Evolutionary conservation across 352 stramenopile genomes (phyloP), one percentile per base, ranked within the genome.

Genomic region (Globisporangium okanoganense): DNA sequence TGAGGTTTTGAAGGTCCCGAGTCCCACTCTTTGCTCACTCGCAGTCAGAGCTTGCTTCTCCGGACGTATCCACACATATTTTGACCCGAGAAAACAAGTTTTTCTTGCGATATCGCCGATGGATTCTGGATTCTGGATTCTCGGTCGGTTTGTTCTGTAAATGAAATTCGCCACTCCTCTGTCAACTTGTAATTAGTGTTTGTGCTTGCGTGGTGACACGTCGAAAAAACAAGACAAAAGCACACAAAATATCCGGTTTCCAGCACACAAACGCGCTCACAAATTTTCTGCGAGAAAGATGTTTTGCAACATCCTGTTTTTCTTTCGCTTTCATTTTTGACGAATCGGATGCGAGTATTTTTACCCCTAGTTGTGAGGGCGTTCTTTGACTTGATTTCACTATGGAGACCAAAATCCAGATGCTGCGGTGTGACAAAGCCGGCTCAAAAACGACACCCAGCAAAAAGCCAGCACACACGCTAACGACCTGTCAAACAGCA

Each of bases 11-110:
- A 18, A 61, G 14, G 3, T 12, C 14, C 5, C 16, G 16, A 7
- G 58, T 58, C 29, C 49, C 49, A 52, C 40, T 52, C 10, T 58
- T 25, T n/a, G n/a, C n/a, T n/a, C n/a, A n/a, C n/a, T n/a, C n/a
- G n/a, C n/a, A n/a, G n/a, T n/a, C 40, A 58, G 48, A 64, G 48
- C 45, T 14, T 25, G 29, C 56, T 62, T 62, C 56, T 62, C 56
- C 25, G 45, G 56, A 62, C 56, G 45, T 62, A 62, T 62, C 35
- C 45, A 56, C 56, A 41, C 31, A 41, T 7, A 51, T 50, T 50
- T 59, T 41, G 18, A 41, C 27, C 18, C 33, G 4, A 14, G 16
- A n/a, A 9, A 20, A 16, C 14, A 16, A 8, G 4, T 33, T 29
- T 33, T 51, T 24, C 5, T 52, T 52, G 45, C 33, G 12, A 22